A percentile compares a stretch with the other conserved stretches of the same genome.
phyloP scores from a whole-genome alignment of 495 filamentous ascomycete species.

The Penicillium manginii region DNA sequence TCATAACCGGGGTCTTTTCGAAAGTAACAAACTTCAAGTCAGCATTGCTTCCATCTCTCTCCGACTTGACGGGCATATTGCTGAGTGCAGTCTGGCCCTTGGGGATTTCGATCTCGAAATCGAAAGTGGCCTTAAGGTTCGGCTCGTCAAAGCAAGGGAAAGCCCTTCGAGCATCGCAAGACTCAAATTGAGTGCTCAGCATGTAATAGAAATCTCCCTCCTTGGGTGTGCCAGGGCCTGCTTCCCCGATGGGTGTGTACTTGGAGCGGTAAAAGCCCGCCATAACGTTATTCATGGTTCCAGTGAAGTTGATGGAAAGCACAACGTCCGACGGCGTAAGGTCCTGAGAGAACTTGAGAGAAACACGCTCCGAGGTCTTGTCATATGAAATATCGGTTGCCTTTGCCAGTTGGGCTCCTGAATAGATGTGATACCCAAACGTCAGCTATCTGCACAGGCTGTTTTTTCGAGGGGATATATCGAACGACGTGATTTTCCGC shows the following conservation, averaged over 20 bases:
- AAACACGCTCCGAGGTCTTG: slow-evolving; percentile 76
- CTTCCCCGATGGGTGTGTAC: slow-evolving; percentile 78
- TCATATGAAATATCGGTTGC: slow-evolving; percentile 75
- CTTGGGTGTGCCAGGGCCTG: slow-evolving; percentile 71
- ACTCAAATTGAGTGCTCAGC: slow-evolving; percentile 97
- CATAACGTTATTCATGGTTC: slow-evolving; percentile 92
- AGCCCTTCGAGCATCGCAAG: slow-evolving; percentile 89
- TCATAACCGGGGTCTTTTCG: slow-evolving; percentile 89
- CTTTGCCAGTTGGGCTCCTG: slow-evolving; percentile 50
- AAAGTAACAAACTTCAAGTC: slow-evolving; percentile 82
- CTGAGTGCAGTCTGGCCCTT: slow-evolving; percentile 83
- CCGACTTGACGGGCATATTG: slow-evolving; percentile 86
- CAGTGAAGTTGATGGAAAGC: slow-evolving; percentile 77
- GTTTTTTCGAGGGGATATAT: not conserved
- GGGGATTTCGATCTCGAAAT: slow-evolving; percentile 88
- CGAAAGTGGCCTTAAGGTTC: slow-evolving; percentile 93
- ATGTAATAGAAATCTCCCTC: slow-evolving; percentile 85
- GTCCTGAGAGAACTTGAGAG: slow-evolving; percentile 70
- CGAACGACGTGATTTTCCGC: not conserved
- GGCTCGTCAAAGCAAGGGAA: slow-evolving; percentile 99
- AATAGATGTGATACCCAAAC: not conserved
- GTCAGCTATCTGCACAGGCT: slow-evolving; percentile 14
- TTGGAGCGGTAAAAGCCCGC: slow-evolving; percentile 94
- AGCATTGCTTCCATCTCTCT: slow-evolving; percentile 58
- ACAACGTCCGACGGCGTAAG: slow-evolving; percentile 62